These are phyloP conservation scores for Aspergillus fumigatus DNA, from an alignment of 2,329 filamentous ascomycete genomes.

Conservation along the genomic window DNA sequence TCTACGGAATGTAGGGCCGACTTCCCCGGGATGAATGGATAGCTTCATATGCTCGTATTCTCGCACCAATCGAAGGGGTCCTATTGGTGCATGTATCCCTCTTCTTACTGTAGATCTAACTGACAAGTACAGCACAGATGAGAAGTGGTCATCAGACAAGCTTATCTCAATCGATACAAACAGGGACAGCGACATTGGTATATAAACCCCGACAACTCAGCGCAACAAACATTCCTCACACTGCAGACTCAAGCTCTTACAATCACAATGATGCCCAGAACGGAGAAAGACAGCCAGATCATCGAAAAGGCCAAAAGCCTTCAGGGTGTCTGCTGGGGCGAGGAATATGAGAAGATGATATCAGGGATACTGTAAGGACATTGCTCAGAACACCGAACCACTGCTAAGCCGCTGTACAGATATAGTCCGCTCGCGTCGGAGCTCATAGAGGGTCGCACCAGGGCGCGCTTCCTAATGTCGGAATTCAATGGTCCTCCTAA, in stretches of 20 bases:
- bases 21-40: background rate
- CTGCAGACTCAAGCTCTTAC: background rate
- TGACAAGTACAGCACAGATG: background rate
- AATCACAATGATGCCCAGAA: background rate
- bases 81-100: background rate
- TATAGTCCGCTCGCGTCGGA: background rate
- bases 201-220: background rate
- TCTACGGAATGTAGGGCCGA: background rate
- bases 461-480: background rate
- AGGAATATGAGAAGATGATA: background rate
- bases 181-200: background rate
- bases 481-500: background rate
- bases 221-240: background rate
- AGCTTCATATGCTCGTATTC: background rate
- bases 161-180: background rate
- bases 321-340: background rate
- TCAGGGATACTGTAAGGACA: slow-evolving; percentile 12
- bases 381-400: background rate
- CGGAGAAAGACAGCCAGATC: background rate
- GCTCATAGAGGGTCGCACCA: background rate
- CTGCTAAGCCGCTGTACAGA: background rate
- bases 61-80: background rate
- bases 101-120: background rate
- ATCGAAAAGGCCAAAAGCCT: background rate
- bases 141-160: background rate